Base-by-base conservation (phyloP, 306 rosid species). In the Canavalia gladiata region DNA sequence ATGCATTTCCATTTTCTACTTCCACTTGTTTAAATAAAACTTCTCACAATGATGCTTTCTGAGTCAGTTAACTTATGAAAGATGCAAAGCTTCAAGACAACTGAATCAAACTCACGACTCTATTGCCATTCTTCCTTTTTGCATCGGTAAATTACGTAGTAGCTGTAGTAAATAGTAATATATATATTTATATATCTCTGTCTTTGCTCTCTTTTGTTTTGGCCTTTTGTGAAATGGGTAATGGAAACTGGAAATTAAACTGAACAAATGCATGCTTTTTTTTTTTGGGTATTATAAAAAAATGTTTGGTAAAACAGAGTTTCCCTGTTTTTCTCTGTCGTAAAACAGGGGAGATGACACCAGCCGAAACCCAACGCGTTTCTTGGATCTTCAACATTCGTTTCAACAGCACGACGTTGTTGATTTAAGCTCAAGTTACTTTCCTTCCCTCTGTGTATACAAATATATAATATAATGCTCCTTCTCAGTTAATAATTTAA, bases 391-490 rank as follows among this genome's bases (percentile, higher is more conserved):
- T 90, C 92, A 89, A 6, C 90, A 84, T 43, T 89, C 94, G 75
- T 90, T 94, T 72, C 91, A 84, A 66, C 91, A 72, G 47, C 87
- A 90, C 41, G 87, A 89, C 86, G 90, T 92, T 83, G 85, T 91
- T 89, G 94, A 87, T 92, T 91, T 92, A 92, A 90, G 87, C 85
- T 76, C 93, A 91, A 94, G 97, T 92, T 77, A 77, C 58, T 74
- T 81, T 72, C 73, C 65, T 57, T 56, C 82, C 70, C 57, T 45
- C 41, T 46, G 18, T 67, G 3, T 45, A 7, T 34, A 33, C 5
- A 51, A 75, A 8, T 73, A 58, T 77, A 37, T 45, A 75, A 6
- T 35, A 56, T 46, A 68, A 5, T 8, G 39, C 33, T 39, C 31
- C 12, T 75, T 75, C 41, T 57, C 33, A 62, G 13, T 25, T 39